Evolutionary conservation across 2,329 filamentous ascomycete genomes (phyloP), one percentile per base, ranked within the genome.

Genomic region (Fusarium zealandicum): DNA sequence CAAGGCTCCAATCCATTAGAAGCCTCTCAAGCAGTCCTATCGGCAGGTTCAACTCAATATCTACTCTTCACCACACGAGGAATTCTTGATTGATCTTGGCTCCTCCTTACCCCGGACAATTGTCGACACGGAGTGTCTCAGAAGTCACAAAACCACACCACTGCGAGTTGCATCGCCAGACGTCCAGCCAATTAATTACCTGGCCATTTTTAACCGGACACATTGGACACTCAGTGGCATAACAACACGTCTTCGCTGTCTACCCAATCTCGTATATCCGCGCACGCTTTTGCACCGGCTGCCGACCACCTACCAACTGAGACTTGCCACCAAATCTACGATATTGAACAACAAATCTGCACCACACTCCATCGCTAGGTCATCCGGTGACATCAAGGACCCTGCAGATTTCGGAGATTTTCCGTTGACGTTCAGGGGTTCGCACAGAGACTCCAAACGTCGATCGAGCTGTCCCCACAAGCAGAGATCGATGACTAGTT

Each of bases 271-370:
- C 28, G 47, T 39, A 35, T 58, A 55, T 44, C 41, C 43, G 16
- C 51, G 32, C 54, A 46, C 44, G 46, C 58, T 58, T 58, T 61
- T 62, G 62, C 38, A 61, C 43, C 33, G 50, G 25, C 27, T 45
- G 30, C 28, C 18, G 5, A 41, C 30, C 14, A 51, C 30, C 33
- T 37, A 35, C 36, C 39, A 18, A 13, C 28, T 22, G 28, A 25
- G 36, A 14, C 38, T 47, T 32, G 18, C 14, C 18, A 43, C 16
- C 28, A 36, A 14, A 36, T 33, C 27, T 14, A 31, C 33, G 18
- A 8, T 18, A 8, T 12, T 10, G 31, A 22, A 12, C 14, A 25
- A 8, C 42, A 25, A 47, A 22, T 28, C 11, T 17, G 5, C 13
- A 35, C 20, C 17, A 22, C 32, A 6, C 30, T 27, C 1, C 18